These are phyloP conservation scores for Eurotiales sp. DNA, from an alignment of 2,329 filamentous ascomycete species.

Conservation along the genomic window DNA sequence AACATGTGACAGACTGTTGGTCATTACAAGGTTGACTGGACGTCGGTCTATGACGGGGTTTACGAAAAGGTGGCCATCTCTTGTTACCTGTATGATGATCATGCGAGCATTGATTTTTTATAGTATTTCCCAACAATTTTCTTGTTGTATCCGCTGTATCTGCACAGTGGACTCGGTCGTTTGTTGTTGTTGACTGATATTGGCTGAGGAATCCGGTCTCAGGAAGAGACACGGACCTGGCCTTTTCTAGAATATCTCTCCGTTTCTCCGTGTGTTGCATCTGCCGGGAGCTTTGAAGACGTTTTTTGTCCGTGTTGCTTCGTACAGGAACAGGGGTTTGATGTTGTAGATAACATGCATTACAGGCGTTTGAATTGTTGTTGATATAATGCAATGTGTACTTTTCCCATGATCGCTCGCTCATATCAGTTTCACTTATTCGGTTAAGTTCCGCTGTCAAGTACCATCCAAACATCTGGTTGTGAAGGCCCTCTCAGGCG, in stretches of 20 bases:
- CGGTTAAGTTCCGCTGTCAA: too few species aligned
- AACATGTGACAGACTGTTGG: slow-evolving; percentile 6
- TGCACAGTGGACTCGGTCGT: slow-evolving; percentile 11
- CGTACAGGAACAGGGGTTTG: slow-evolving; percentile 13
- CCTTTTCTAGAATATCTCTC: slow-evolving; percentile 5
- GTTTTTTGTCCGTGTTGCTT: slow-evolving; percentile 13
- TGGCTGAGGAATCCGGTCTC: not conserved
- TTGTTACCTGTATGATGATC: slow-evolving; percentile 7
- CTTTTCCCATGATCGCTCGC: too few species aligned
- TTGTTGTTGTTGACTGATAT: slow-evolving; percentile 4
- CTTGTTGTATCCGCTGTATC: not conserved
- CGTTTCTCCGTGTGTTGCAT: slow-evolving; percentile 12
- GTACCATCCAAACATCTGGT: too few species aligned
- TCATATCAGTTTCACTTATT: too few species aligned
- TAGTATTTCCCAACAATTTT: not conserved
- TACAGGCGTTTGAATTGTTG: slow-evolving; percentile 15
- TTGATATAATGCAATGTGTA: not conserved
- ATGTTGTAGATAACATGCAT: slow-evolving; percentile 17
- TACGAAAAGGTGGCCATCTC: slow-evolving; percentile 14
- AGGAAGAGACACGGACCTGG: not conserved
- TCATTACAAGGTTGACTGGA: slow-evolving; percentile 15
- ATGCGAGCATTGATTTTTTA: slow-evolving; percentile 8
- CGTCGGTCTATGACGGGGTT: slow-evolving; percentile 6
- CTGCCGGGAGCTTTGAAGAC: slow-evolving; percentile 13
- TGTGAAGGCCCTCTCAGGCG: too few species aligned